phyloP scores from a whole-genome alignment of 768 basidiomycete genomes.

The Lyophyllum semitale region DNA sequence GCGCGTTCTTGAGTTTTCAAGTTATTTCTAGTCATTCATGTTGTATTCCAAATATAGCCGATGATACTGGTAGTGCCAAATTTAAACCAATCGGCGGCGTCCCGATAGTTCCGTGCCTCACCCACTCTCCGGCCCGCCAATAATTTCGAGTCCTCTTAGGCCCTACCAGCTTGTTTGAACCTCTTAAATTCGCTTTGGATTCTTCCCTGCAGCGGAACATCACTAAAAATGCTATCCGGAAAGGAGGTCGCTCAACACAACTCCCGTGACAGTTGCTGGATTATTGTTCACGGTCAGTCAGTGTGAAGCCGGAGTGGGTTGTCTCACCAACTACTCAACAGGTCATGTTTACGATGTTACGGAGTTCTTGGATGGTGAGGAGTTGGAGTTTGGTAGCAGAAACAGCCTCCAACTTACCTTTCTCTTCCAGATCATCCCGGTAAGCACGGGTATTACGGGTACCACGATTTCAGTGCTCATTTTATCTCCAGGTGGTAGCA shows the following conservation, averaged over 20 bases:
- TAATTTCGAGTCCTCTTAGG: background rate
- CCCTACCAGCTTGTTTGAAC: background rate
- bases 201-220: constrained; percentile 23
- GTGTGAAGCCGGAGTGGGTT: background rate
- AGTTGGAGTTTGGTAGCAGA: background rate
- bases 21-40: background rate
- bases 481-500: constrained; percentile 62
- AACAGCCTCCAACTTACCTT: background rate
- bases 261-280: constrained; percentile 70
- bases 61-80: background rate
- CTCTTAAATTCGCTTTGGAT: background rate
- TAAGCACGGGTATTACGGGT: constrained; percentile 20
- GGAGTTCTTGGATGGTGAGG: constrained; percentile 69
- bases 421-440: constrained; percentile 61
- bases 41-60: background rate
- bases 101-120: background rate
- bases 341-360: constrained; percentile 81
- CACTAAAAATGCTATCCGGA: constrained; percentile 36
- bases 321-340: constrained; percentile 21
- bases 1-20: too few relatives aligned
- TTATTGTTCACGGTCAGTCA: constrained; percentile 76
- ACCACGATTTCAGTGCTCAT: background rate
- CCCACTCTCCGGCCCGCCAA: constrained; percentile 1
- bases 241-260: constrained; percentile 58
- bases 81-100: background rate